These are phyloP conservation scores for Cordyceps pruinosa DNA, from an alignment of 2,329 filamentous ascomycete genomes.

Conservation along the genomic window DNA sequence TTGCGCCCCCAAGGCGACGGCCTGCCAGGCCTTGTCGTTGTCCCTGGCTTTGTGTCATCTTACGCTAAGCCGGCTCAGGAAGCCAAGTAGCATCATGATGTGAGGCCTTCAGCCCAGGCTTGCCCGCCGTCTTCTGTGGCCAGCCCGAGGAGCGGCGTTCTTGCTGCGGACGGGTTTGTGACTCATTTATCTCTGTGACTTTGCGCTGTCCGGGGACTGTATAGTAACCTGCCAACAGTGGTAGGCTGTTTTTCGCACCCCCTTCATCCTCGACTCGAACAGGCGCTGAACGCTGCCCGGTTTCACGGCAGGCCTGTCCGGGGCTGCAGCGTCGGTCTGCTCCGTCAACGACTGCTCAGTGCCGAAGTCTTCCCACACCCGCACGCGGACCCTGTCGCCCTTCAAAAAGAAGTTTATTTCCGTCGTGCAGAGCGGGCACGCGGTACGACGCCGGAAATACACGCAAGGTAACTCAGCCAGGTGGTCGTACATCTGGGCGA, in stretches of 20 bases:
- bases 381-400: not conserved
- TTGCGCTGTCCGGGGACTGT: too few species aligned
- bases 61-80: conserved; percentile 9
- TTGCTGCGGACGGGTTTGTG: not conserved
- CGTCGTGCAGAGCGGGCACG: not conserved
- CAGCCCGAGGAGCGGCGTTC: too few species aligned
- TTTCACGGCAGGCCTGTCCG: too few species aligned
- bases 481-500: not conserved
- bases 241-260: too few species aligned
- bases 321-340: too few species aligned
- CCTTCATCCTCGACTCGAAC: too few species aligned
- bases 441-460: not conserved
- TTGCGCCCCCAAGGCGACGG: too few species aligned
- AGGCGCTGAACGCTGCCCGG: not conserved
- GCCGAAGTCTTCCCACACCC: not conserved
- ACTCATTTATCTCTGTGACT: not conserved
- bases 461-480: too few species aligned
- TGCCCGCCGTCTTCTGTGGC: not conserved
- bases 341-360: not conserved
- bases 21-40: not conserved
- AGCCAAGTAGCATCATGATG: conserved; percentile 8
- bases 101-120: not conserved
- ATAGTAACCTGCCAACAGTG: too few species aligned
- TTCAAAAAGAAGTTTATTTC: not conserved
- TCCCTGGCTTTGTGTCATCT: not conserved